Percentiles rank a stretch among this genome's conserved stretches.
Conservation (phyloP, 2,329 filamentous ascomycete genomes). For the Stemphylium beticola region DNA sequence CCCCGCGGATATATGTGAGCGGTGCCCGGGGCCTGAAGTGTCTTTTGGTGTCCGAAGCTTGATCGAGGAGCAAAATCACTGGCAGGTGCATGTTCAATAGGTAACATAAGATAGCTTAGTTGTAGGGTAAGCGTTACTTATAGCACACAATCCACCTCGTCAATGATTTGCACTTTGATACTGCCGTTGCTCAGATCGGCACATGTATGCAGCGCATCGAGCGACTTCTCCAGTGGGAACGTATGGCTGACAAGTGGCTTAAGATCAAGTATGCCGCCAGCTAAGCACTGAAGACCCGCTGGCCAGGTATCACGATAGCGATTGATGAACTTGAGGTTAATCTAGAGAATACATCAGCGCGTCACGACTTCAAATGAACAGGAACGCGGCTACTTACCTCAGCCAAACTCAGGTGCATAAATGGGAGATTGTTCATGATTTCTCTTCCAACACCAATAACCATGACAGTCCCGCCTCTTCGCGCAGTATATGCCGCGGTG, state of each 20-base stretch:
- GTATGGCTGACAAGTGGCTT: slow-evolving; percentile 68
- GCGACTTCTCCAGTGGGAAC: slow-evolving; percentile 66
- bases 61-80: slow-evolving; percentile 44
- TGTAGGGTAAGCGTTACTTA: slow-evolving; percentile 3
- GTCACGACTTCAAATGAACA: neutral
- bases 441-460: slow-evolving; percentile 69
- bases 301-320: slow-evolving; percentile 75
- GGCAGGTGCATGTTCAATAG: neutral
- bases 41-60: slow-evolving; percentile 35
- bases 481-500: slow-evolving; percentile 63
- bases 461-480: slow-evolving; percentile 66
- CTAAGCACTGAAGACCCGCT: slow-evolving; percentile 65
- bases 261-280: slow-evolving; percentile 65
- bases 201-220: slow-evolving; percentile 63
- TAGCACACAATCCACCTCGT: slow-evolving; percentile 46
- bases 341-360: slow-evolving; percentile 48
- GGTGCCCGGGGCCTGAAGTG: slow-evolving; percentile 29
- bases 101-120: neutral
- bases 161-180: slow-evolving; percentile 67
- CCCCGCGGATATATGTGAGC: slow-evolving; percentile 30
- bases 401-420: slow-evolving; percentile 69
- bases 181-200: slow-evolving; percentile 60
- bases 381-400: slow-evolving; percentile 52
- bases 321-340: slow-evolving; percentile 74
- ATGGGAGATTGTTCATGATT: slow-evolving; percentile 69